Conservation (phyloP, 2,329 filamentous ascomycete genomes). For the Metarhizium humberi region DNA sequence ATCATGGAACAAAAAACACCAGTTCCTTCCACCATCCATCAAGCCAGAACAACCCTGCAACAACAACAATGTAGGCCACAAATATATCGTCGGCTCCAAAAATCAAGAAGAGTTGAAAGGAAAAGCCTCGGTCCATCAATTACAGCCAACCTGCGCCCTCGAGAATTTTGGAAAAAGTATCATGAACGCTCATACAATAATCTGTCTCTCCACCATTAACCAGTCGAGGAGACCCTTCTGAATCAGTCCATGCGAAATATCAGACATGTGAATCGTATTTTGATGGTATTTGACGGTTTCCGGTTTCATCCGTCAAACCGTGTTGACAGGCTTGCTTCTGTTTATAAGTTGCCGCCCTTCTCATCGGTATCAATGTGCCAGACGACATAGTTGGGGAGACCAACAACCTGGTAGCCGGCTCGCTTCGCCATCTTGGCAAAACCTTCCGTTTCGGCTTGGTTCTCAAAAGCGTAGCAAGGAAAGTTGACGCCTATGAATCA, state of each 20-base stretch:
- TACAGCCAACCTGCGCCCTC: slow-evolving; percentile 1
- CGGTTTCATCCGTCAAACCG: not conserved
- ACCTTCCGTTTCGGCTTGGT: slow-evolving; percentile 96
- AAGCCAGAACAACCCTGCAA: not conserved
- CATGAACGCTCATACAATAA: slow-evolving; percentile 17
- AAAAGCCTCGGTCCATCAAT: not conserved
- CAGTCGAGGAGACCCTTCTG: slow-evolving; percentile 8
- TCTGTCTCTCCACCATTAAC: slow-evolving; percentile 9
- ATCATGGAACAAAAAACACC: not conserved
- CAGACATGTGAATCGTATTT: slow-evolving; percentile 13
- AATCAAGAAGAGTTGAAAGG: not conserved
- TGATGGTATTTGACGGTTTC: not conserved
- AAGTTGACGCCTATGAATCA: slow-evolving; percentile 76
- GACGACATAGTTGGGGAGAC: slow-evolving; percentile 93
- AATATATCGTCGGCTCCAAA: not conserved
- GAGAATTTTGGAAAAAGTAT: slow-evolving; percentile 9
- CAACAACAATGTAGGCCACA: not conserved
- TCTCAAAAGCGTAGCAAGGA: slow-evolving; percentile 92
- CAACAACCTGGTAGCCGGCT: slow-evolving; percentile 85
- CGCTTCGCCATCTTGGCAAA: slow-evolving; percentile 98
- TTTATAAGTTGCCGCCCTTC: slow-evolving; percentile 68
- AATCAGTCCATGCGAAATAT: slow-evolving; percentile 13
- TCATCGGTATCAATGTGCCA: slow-evolving; percentile 98
- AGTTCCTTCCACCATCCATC: not conserved
- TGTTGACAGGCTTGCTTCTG: not conserved